Evolutionary conservation across 2,329 filamentous ascomycete species (phyloP), one percentile per base, ranked within the genome.

Genomic region (Aspergillus tamarii): DNA sequence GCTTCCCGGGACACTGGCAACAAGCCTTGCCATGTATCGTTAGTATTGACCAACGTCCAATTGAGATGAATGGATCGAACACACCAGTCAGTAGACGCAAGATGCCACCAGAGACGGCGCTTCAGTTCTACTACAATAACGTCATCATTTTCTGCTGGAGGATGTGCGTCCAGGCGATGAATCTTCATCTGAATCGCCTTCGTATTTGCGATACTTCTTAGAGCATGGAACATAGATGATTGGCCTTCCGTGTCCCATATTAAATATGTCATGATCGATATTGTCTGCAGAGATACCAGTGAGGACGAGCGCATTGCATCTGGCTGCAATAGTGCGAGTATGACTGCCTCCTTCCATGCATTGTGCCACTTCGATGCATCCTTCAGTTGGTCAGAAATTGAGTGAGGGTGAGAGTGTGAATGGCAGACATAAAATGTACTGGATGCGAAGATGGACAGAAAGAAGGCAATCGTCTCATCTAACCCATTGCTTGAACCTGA

Each of bases 171-270:
- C 0, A 43, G 39, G 39, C 39, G 39, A 11, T 43, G 39, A 0
- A 43, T 43, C 19, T 43, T 43, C 39, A 43, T 21, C 28, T 59
- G 57, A 23, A 53, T 59, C 16, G 57, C 57, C 45, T 59, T 59
- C 10, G 57, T 16, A 52, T 59, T 39, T 14, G 57, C 57, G 21
- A 59, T 26, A 41, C 46, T 28, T 52, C 50, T 59, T 30, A 59
- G 21, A 5, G 32, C 39, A 28, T 59, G 45, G 16, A 36, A 59
- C 32, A 43, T 53, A 8, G 30, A 50, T 39, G 57, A 59, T 59
- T 50, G 57, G 4, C 57, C 57, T 39, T 59, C 57, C 26, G 32
- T 34, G 23, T 59, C 57, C 57, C 57, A 59, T 19, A 59, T n/a
- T 26, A 59, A 46, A 19, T 23, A 36, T 10, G 50, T 12, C 30